Evolutionary conservation across 306 rosid species (phyloP).

Genomic region (Fragaria nilgerrensis): DNA sequence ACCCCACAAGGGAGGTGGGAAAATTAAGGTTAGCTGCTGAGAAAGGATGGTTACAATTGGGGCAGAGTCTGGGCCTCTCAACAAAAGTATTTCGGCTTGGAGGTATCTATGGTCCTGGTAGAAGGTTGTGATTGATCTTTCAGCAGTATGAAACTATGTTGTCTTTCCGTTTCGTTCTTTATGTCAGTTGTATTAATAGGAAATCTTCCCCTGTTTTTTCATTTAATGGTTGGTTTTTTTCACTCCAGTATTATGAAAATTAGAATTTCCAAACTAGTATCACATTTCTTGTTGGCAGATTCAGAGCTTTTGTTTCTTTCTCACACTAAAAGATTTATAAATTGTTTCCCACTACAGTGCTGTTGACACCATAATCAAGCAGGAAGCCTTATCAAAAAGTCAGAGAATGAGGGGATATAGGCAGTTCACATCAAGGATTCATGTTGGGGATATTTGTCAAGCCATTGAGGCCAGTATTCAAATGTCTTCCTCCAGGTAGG

Average conservation of each 20-base stretch:
- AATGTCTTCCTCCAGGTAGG: conserved; percentile 43
- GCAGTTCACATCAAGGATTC: conserved; percentile 73
- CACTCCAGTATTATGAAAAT: background rate
- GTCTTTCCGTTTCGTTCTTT: background rate
- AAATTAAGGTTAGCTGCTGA: conserved; percentile 70
- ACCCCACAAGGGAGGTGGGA: conserved; percentile 51
- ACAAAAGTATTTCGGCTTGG: conserved; percentile 70
- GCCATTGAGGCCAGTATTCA: conserved; percentile 61
- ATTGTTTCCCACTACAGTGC: conserved; percentile 52
- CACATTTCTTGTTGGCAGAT: conserved; percentile 11
- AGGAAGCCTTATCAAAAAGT: conserved; percentile 47
- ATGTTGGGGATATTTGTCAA: conserved; percentile 80
- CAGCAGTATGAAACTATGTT: background rate
- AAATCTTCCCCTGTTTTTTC: background rate
- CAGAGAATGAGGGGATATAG: conserved; percentile 57
- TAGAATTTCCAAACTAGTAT: background rate
- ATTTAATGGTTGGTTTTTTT: background rate
- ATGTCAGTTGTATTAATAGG: background rate
- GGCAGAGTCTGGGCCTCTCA: conserved; percentile 45
- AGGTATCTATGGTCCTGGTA: conserved; percentile 95
- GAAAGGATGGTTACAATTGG: conserved; percentile 70
- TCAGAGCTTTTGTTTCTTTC: background rate
- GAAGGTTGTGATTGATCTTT: conserved; percentile 59
- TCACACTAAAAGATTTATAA: background rate
- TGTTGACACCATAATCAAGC: conserved; percentile 67